Evolutionary conservation across 2,329 filamentous ascomycete species (phyloP), one percentile per base, ranked within the genome.

Genomic region (Colletotrichum noveboracense): DNA sequence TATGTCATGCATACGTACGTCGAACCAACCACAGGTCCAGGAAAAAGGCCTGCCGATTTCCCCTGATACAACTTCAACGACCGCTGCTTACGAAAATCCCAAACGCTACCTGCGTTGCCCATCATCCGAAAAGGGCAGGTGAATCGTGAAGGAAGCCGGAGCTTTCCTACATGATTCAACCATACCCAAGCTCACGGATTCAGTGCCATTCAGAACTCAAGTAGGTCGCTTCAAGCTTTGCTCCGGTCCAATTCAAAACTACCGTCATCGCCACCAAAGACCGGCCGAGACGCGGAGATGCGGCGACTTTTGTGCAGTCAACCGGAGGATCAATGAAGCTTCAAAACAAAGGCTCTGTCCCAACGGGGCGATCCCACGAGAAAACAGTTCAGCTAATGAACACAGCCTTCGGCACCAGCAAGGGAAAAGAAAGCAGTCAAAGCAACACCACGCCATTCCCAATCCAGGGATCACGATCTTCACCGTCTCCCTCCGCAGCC

Each of bases 31-130:
- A 52, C 12, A 7, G 10, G n/a, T 21, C 43, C 43, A n/a, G 43
- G 10, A 4, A 7, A 52, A 52, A 7, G n/a, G n/a, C 13, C 43
- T 52, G 1, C 12, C n/a, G n/a, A 1, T 21, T 7, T 7, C 43
- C n/a, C n/a, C 12, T 52, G 43, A 52, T 3, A 7, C 6, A 24
- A 52, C 4, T 13, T 52, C 43, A 52, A 52, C n/a, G 2, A 52
- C n/a, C n/a, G n/a, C n/a, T 24, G n/a, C n/a, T 5, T 21, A 21
- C 43, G n/a, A 21, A 0, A 21, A 1, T 13, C 1, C 6, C n/a
- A 52, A 21, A 7, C 1, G n/a, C 6, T 21, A 52, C n/a, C 43
- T 52, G n/a, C n/a, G 3, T 13, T 52, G 43, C 12, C 43, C n/a
- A 24, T 21, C 43, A 21, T 52, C 43, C 43, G 12, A 52, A 52